Evolutionary conservation across 306 rosid genomes (phyloP), one percentile per base, ranked within the genome.

Genomic region (Bauhinia variegata): DNA sequence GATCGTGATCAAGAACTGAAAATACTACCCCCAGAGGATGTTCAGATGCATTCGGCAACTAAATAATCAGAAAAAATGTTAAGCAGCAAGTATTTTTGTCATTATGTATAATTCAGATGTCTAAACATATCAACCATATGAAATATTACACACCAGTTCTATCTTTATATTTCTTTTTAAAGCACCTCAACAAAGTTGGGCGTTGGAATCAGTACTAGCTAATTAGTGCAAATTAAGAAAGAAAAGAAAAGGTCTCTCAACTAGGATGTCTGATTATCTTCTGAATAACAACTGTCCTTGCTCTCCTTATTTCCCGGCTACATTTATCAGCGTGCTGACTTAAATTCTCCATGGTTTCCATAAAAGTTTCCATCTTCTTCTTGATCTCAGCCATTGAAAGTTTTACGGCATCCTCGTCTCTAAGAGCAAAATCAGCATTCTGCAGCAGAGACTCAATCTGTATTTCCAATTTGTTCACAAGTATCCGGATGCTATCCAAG

Each of bases 371-470:
- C 46, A 89, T 82, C 78, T 80, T 84, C 82, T 89, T 93, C 95
- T 83, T 84, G 74, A 93, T 89, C 74, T 89, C 96, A 8, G 78
- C 89, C 9, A 93, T 84, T 10, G 81, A 95, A 53, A 89, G 69
- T 81, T 65, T 84, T 48, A 93, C 78, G 32, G 73, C 86, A 51
- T 85, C 96, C 63, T 88, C 95, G 54, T 88, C 88, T 71, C 53
- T 70, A 63, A 89, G 80, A 68, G 95, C 98, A 74, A 86, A 87
- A 57, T 72, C 83, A 63, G 86, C 83, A 76, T 12, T 72, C 50
- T 72, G 77, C 80, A 83, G 46, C 73, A 89, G 63, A 1, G 91
- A 74, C 31, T 70, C 75, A 8, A 93, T 76, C 80, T 72, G 48
- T 59, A 74, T 62, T 77, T 80, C 89, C 59, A 88, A 67, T 63